Conservation (phyloP, 768 basidiomycete genomes). For the Trametes cinnabarina region DNA sequence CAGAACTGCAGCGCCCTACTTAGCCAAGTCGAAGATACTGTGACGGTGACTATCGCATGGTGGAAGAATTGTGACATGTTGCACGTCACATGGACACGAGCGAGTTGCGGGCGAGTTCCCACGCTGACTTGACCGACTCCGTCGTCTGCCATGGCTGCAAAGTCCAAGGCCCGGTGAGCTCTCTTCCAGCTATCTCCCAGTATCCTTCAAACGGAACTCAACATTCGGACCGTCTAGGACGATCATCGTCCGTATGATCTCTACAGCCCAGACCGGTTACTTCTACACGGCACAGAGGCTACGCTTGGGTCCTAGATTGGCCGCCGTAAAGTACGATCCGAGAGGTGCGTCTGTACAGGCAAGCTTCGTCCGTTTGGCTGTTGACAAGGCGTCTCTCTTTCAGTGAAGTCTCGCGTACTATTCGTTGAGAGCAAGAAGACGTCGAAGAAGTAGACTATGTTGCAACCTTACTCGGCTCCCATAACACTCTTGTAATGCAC, state of each 20-base stretch:
- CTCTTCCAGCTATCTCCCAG: neutral
- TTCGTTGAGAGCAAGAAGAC: conserved; percentile 81
- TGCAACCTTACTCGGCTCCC: neutral
- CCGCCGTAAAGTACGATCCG: conserved; percentile 92
- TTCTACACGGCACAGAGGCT: conserved; percentile 85
- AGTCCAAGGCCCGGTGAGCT: conserved; percentile 58
- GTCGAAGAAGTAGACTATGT: conserved; percentile 46
- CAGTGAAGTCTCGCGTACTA: conserved; percentile 70
- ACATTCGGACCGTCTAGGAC: conserved; percentile 47
- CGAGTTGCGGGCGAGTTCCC: neutral
- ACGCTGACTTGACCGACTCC: neutral
- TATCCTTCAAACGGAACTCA: neutral
- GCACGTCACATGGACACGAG: too few species aligned
- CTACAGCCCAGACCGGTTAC: conserved; percentile 88
- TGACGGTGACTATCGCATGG: neutral
- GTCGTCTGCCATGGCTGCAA: conserved; percentile 49
- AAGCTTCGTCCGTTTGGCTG: conserved; percentile 1
- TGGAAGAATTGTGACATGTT: too few species aligned
- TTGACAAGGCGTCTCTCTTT: neutral
- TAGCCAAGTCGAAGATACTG: neutral
- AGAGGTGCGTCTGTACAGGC: conserved; percentile 54
- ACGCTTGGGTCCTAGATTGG: conserved; percentile 72
- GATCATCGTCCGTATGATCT: conserved; percentile 82
- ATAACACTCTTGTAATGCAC: neutral
- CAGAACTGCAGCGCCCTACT: too few species aligned